Evolutionary conservation across 129 eudicot species (phyloP).

Genomic region (Lonicera japonica): DNA sequence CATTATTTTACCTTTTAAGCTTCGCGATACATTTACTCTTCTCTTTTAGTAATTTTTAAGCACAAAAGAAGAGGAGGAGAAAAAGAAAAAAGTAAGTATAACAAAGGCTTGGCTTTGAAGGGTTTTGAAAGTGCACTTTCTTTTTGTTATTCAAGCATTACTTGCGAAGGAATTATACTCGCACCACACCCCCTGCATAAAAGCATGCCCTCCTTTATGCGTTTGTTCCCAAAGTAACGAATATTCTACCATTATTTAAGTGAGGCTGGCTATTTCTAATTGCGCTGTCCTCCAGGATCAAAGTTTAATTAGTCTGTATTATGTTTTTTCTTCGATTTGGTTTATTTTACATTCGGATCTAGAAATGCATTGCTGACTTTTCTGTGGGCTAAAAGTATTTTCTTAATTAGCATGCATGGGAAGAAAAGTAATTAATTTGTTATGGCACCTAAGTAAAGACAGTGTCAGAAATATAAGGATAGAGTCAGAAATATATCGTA

Average conservation of each 20-base stretch:
- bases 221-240: background rate
- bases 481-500: too few relatives aligned
- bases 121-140: too few relatives aligned
- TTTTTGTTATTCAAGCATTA: background rate
- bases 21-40: too few relatives aligned
- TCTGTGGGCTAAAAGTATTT: constrained; percentile 2
- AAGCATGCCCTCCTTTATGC: constrained; percentile 3
- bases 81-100: too few relatives aligned
- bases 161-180: constrained; percentile 10
- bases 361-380: background rate
- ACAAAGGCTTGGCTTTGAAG: too few relatives aligned
- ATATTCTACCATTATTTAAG: background rate
- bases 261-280: background rate
- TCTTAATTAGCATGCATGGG: constrained; percentile 10
- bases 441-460: too few relatives aligned
- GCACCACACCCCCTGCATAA: background rate
- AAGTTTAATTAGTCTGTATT: background rate
- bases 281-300: too few relatives aligned
- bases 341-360: background rate
- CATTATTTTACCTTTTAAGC: too few relatives aligned
- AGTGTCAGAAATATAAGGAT: too few relatives aligned
- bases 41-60: too few relatives aligned
- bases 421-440: background rate
- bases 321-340: background rate
- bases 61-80: too few relatives aligned